phyloP scores from a whole-genome alignment of 2,329 filamentous ascomycete species.

The Aspergillus aculeatus region DNA sequence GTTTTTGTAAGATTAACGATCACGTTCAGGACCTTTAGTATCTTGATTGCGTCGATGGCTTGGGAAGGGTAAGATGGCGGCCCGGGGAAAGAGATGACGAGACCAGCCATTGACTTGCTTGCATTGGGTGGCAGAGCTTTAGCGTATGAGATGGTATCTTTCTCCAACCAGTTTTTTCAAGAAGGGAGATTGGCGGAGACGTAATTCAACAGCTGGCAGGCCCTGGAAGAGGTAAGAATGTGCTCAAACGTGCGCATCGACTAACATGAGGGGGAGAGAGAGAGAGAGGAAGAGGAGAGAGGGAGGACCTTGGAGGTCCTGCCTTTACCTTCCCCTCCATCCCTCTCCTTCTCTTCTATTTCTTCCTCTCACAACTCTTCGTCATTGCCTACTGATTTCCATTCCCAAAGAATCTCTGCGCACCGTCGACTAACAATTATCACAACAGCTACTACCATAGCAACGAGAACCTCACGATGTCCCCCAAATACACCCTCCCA shows the following conservation, averaged over 20 bases:
- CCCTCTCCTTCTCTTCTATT: not conserved
- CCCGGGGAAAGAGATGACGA: too few species aligned
- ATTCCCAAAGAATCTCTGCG: not conserved
- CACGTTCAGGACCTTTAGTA: too few species aligned
- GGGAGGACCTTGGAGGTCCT: not conserved
- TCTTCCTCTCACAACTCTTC: not conserved
- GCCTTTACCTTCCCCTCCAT: not conserved
- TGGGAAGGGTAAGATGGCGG: too few species aligned
- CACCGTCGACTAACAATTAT: not conserved
- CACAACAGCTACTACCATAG: not conserved
- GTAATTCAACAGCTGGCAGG: not conserved
- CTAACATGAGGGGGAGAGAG: too few species aligned
- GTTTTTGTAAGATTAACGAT: too few species aligned
- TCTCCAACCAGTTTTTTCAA: too few species aligned
- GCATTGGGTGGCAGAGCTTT: too few species aligned
- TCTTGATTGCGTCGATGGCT: too few species aligned
- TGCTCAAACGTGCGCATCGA: not conserved
- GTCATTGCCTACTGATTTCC: not conserved
- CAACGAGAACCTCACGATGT: constrained; percentile 19
- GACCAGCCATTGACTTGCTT: too few species aligned
- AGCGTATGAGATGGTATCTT: too few species aligned
- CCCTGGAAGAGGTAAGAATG: not conserved
- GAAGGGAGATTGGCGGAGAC: too few species aligned
- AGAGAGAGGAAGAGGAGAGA: not conserved
- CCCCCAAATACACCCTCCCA: constrained; percentile 58